Conservation (phyloP, 2,329 filamentous ascomycete species). For the Onygena corvina region DNA sequence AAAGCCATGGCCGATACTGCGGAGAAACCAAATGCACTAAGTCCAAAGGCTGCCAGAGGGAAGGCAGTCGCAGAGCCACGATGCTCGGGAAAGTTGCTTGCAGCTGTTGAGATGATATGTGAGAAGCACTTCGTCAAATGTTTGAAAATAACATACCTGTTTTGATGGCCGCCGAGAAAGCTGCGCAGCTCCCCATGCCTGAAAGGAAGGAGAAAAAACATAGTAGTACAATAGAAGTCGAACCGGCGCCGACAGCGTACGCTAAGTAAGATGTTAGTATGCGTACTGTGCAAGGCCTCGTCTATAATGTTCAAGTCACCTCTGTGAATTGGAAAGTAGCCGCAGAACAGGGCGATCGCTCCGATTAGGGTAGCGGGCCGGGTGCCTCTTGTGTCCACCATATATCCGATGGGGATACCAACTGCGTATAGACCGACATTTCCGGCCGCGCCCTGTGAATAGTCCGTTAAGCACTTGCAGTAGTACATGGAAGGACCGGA, state of each 20-base stretch:
- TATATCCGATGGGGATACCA: conserved; percentile 77
- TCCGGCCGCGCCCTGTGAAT: conserved; percentile 39
- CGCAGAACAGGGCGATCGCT: conserved; percentile 56
- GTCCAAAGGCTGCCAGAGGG: conserved; percentile 78
- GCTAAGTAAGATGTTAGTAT: conserved; percentile 37
- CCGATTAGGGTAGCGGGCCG: conserved; percentile 66
- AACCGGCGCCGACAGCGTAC: conserved; percentile 55
- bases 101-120: conserved; percentile 39
- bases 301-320: conserved; percentile 24
- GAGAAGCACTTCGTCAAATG: neutral
- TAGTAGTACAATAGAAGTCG: conserved; percentile 45
- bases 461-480: conserved; percentile 20
- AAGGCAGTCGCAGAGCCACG: conserved; percentile 90
- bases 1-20: conserved; percentile 63
- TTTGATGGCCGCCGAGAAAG: conserved; percentile 84
- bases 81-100: conserved; percentile 81
- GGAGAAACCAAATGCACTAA: conserved; percentile 96
- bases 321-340: conserved; percentile 73
- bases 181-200: conserved; percentile 77
- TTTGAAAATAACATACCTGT: conserved; percentile 35
- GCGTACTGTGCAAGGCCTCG: neutral
- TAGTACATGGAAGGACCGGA: neutral
- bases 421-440: conserved; percentile 81
- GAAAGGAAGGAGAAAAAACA: conserved; percentile 79
- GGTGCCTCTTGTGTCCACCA: conserved; percentile 73